phyloP scores from a whole-genome alignment of 2,329 filamentous ascomycete genomes.

The Epichloe coenophiala region DNA sequence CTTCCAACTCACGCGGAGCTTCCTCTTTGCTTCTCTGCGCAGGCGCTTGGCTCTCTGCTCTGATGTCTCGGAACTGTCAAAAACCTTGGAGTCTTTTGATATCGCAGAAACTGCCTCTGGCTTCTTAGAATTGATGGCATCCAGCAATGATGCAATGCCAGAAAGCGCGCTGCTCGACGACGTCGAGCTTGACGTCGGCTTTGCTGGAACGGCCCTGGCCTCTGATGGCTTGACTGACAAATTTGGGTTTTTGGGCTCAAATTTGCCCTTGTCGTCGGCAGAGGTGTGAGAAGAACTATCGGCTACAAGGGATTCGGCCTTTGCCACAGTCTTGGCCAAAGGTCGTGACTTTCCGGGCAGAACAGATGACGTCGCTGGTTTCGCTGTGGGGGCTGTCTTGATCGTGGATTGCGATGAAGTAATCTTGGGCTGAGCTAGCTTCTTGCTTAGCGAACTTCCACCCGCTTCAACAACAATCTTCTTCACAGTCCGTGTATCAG shows the following conservation, averaged over 20 bases:
- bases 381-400: conserved; percentile 16
- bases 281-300: conserved; percentile 14
- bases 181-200: conserved; percentile 7
- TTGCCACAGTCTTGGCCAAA: conserved; percentile 27
- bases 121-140: conserved; percentile 33
- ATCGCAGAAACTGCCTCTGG: conserved; percentile 28
- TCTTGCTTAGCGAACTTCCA: conserved; percentile 24
- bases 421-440: conserved; percentile 23
- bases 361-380: conserved; percentile 19
- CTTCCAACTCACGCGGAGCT: conserved; percentile 59
- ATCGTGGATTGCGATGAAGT: conserved; percentile 15
- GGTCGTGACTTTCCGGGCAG: conserved; percentile 37
- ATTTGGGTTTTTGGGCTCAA: conserved; percentile 13
- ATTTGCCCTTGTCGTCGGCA: conserved; percentile 19
- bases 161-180: conserved; percentile 23
- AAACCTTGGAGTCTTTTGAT: conserved; percentile 34
- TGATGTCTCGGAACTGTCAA: conserved; percentile 47
- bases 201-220: conserved; percentile 10
- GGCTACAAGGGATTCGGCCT: conserved; percentile 17
- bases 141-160: conserved; percentile 40
- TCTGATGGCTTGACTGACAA: conserved; percentile 14
- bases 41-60: conserved; percentile 55
- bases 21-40: conserved; percentile 57
- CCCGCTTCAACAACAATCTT: conserved; percentile 29
- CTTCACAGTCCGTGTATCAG: conserved; percentile 25